These are phyloP conservation scores for Coniochaeta prunicola DNA, from an alignment of 2,329 filamentous ascomycete genomes.

Conservation along the genomic window DNA sequence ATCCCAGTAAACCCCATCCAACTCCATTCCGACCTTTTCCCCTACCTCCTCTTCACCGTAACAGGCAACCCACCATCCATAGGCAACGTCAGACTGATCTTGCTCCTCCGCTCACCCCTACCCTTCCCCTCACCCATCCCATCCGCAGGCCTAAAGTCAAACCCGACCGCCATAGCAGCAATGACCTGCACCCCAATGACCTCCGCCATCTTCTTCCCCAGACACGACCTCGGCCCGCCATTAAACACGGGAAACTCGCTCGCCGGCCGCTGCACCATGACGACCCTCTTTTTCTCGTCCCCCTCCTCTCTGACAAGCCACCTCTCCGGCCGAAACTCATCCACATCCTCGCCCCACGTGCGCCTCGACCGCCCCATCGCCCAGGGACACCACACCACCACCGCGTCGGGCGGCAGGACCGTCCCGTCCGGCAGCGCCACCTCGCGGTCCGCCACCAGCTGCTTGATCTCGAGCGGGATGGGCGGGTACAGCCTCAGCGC, in stretches of 20 bases:
- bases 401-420: constrained; percentile 41
- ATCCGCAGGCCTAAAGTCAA: constrained; percentile 41
- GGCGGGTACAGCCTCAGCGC: constrained; percentile 54
- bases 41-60: constrained; percentile 20
- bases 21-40: too few relatives aligned
- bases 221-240: constrained; percentile 51
- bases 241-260: constrained; percentile 59
- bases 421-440: constrained; percentile 55
- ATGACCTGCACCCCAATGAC: constrained; percentile 49
- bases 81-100: constrained; percentile 55
- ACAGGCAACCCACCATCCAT: constrained; percentile 55
- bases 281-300: constrained; percentile 11
- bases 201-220: constrained; percentile 61
- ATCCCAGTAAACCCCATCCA: too few relatives aligned
- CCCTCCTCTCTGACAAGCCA: constrained; percentile 32
- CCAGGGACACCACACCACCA: constrained; percentile 59
- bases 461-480: constrained; percentile 60
- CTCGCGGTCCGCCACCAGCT: constrained; percentile 34
- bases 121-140: constrained; percentile 22
- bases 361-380: constrained; percentile 51
- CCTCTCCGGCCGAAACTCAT: constrained; percentile 47
- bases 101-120: constrained; percentile 47
- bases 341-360: constrained; percentile 51
- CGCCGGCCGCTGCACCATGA: constrained; percentile 33
- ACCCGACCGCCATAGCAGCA: constrained; percentile 37